Evolutionary conservation across 2,329 filamentous ascomycete genomes (phyloP), one percentile per base, ranked within the genome.

Genomic region (Aspergillus fumigatiaffinis): DNA sequence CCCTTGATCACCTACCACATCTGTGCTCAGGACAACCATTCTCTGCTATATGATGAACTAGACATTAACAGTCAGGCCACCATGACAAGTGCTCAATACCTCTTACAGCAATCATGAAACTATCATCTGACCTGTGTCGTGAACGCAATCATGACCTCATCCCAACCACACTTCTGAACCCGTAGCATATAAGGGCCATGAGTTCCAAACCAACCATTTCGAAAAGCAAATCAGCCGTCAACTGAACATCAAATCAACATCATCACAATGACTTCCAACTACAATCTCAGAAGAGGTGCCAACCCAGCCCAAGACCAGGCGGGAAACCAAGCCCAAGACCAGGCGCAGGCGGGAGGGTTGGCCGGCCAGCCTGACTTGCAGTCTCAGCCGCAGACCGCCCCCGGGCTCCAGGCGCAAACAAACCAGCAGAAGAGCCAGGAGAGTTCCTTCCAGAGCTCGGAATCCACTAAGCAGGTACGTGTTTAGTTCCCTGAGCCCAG

Each of bases 241-340:
- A 20, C n/a, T 46, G 32, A 17, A 12, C 20, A 8, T 46, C 32
- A 14, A 8, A 42, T 38, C 9, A 25, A 12, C 3, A 42, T 12
- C 23, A n/a, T 51, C 53, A 55, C 20, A 17, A 65, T 65, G 63
- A 52, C 56, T 49, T 54, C 60, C 26, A 69, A 64, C 58, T 49
- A 63, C 52, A 76, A 77, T 62, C 73, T 73, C 41, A 72, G 70
- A 57, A 76, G 76, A 61, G 76, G 75, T 60, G 68, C 69, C 66
- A 76, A 76, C 68, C 71, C 73, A 7, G 69, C 78, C 59, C 74
- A 75, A 53, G 77, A 79, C 10, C 78, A 82, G 63, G 77, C 80
- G 17, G 65, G 70, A n/a, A 76, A 76, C 68, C 71, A 72, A 7
- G 69, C 78, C 59, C 74, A 75, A 53, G 77, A 79, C 10, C 78